A percentile compares a stretch with the other conserved stretches of the same genome.
Evolutionary conservation across 345 rosid species (phyloP).

Genomic region (Bruguiera parviflora): DNA sequence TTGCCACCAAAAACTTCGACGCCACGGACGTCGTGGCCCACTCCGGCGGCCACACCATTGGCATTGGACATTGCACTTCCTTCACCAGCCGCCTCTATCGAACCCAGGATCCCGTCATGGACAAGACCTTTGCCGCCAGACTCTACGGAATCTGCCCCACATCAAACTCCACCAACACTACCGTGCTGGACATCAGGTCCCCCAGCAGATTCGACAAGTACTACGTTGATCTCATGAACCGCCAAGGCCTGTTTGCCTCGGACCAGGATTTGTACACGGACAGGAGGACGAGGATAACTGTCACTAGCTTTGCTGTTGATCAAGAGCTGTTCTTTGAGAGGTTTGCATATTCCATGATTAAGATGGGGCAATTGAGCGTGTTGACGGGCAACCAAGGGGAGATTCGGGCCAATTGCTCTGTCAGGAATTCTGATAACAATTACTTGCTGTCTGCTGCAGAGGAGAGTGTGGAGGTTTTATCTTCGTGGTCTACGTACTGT

Average conservation of each 20-base stretch:
- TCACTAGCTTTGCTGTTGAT: conserved; percentile 54
- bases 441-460: conserved; percentile 46
- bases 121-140: conserved; percentile 53
- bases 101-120: conserved; percentile 67
- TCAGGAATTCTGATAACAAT: conserved; percentile 43
- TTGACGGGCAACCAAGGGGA: conserved; percentile 66
- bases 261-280: conserved; percentile 80
- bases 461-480: conserved; percentile 31
- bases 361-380: conserved; percentile 69
- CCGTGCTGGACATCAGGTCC: conserved; percentile 52
- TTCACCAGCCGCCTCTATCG: conserved; percentile 71
- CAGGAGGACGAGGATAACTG: conserved; percentile 51
- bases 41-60: conserved; percentile 92
- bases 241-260: conserved; percentile 77
- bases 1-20: conserved; percentile 46
- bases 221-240: conserved; percentile 68
- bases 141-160: conserved; percentile 59
- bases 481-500: too few species aligned
- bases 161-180: conserved; percentile 33
- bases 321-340: conserved; percentile 59
- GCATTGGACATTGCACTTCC: conserved; percentile 56
- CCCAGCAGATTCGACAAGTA: conserved; percentile 79
- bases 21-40: conserved; percentile 75
- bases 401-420: conserved; percentile 68
- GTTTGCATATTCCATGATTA: conserved; percentile 53